Evolutionary conservation across 768 basidiomycete genomes (phyloP), one percentile per base, ranked within the genome.

Genomic region (Amanita polypyramis): DNA sequence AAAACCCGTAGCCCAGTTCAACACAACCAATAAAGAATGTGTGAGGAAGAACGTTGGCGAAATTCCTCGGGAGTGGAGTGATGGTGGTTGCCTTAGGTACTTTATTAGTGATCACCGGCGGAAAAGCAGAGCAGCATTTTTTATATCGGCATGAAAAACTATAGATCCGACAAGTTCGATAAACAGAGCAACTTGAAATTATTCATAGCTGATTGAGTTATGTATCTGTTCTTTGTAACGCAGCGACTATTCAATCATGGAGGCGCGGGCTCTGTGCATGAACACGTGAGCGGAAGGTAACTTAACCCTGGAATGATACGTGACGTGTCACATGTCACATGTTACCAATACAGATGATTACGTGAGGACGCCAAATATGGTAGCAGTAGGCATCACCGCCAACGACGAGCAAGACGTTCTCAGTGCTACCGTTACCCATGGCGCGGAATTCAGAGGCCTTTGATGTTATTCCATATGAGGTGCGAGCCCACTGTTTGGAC

Each of bases 401-500:
- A 27, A 36, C 35, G 27, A 29, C 47, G 25, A 9, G 17, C 38
- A 20, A 20, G 34, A 34, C 34, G 14, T n/a, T 21, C 29, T 46
- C 19, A 20, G 30, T 30, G 30, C 30, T 23, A 34, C 30, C 25
- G 10, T 47, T 39, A 12, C 29, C 43, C 23, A 55, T 51, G 38
- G 21, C 50, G 37, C 67, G 66, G 64, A 63, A 63, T 52, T 79
- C 81, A 36, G 83, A 85, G 62, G 77, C 86, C 15, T 91, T 91
- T 62, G 88, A 91, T 70, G 83, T 89, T 52, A 89, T 91, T 61
- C 89, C 88, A 32, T 91, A 74, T 69, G 82, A 86, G 68, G 88
- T 85, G 43, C 48, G 77, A 64, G 10, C 43, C 21, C 20, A 19
- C 51, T 5, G 33, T 21, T 8, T 32, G 49, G 20, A 50, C 36